Evolutionary conservation across 2,329 filamentous ascomycete genomes (phyloP).

Genomic region (Pseudocercospora pini-densiflorae): DNA sequence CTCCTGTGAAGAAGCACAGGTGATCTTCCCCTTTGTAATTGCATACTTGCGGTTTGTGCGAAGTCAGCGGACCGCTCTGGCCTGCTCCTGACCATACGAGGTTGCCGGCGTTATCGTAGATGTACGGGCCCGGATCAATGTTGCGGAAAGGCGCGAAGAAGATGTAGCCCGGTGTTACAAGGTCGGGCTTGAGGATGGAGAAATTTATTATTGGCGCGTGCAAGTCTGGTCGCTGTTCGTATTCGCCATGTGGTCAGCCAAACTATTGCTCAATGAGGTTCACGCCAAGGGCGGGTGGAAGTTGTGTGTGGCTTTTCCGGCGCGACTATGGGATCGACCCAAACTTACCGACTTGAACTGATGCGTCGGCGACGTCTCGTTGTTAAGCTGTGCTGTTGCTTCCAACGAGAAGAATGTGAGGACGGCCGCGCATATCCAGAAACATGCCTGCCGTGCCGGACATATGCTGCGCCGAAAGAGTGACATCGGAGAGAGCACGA

Average conservation of each 20-base stretch:
- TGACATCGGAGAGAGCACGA: not conserved
- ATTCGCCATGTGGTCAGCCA: conserved; percentile 13
- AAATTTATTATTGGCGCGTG: conserved; percentile 44
- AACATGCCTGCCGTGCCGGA: not conserved
- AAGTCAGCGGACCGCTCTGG: conserved; percentile 53
- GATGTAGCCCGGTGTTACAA: conserved; percentile 53
- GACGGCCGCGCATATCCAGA: conserved; percentile 10
- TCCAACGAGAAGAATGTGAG: conserved; percentile 14
- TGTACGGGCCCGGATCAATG: conserved; percentile 55
- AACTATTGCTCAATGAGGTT: conserved; percentile 12
- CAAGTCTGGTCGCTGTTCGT: conserved; percentile 43
- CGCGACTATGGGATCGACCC: not conserved
- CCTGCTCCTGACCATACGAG: conserved; percentile 58
- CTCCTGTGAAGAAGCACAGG: conserved; percentile 58
- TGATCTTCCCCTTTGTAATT: conserved; percentile 54
- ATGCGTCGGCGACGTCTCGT: conserved; percentile 42
- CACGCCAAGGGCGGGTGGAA: not conserved
- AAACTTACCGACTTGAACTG: conserved; percentile 42
- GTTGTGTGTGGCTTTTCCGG: conserved; percentile 13
- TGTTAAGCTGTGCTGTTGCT: conserved; percentile 35
- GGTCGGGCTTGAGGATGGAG: conserved; percentile 39
- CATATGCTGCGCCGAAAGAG: not conserved
- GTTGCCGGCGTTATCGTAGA: conserved; percentile 57
- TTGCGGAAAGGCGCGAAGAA: conserved; percentile 57
- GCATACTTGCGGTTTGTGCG: conserved; percentile 55